Evolutionary conservation across 2,329 filamentous ascomycete species (phyloP), one percentile per base, ranked within the genome.

Genomic region (Aspergillus luchuensis): DNA sequence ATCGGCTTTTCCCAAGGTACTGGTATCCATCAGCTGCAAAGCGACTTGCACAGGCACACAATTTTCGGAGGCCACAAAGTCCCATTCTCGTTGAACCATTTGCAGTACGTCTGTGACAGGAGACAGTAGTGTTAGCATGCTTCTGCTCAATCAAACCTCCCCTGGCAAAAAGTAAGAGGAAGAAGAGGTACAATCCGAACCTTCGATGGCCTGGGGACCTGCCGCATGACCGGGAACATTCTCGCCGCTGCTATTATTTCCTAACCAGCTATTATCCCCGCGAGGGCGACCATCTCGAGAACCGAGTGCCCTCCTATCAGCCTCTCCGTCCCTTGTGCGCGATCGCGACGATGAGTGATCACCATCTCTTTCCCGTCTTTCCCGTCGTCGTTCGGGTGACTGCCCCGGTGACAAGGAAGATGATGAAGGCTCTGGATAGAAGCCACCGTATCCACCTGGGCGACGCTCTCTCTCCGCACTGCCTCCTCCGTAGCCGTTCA

Each of bases 1-100:
- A 74, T 92, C 89, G 50, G 94, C 94, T 64, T 95, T 87, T 19
- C 95, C 95, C 58, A 99, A 87, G 5, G 94, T 98, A 81, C 93
- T 97, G 54, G 86, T 88, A 78, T 99, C 95, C 80, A 98, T 91
- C 65, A 99, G 84, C 78, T 97, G 93, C 50, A 99, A 84, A n/a
- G 94, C 92, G 56, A 97, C 86, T 76, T 98, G 93, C 38, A 98
- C 92, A 2, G 95, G 95, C 33, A 97, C 87, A 73, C 93, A 97
- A 72, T 95, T 89, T 63, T 89, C 89, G 69, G 90, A 85, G 65
- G 91, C 91, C 90, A 99, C 95, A 67, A 92, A 90, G 47, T 91
- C 89, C 94, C 95, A 99, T 72, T 96, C 92, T 59, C 85, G 81
- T 73, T 93, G 89, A 71, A 99, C 97, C 67, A 91, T 88, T 66